A percentile compares a stretch with the other conserved stretches of the same genome.
Evolutionary conservation across 2,329 filamentous ascomycete genomes (phyloP).

Genomic region (Fusarium torreyae): DNA sequence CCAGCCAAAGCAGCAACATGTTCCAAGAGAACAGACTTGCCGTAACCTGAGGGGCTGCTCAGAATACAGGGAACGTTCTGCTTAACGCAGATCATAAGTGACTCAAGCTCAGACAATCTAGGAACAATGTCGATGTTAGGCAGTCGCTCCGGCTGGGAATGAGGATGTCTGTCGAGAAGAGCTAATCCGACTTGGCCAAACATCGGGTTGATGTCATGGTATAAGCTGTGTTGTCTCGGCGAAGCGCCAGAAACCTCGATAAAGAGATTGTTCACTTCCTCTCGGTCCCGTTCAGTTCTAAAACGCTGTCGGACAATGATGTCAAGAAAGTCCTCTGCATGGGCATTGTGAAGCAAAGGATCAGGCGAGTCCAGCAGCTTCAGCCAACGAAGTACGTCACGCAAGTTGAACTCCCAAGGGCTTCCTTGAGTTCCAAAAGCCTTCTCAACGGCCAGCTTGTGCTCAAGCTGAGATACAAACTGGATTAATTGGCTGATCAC

Average conservation of each 20-base stretch:
- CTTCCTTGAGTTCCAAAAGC: constrained; percentile 75
- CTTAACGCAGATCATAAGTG: constrained; percentile 87
- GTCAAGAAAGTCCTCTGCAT: constrained; percentile 81
- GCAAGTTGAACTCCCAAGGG: constrained; percentile 96
- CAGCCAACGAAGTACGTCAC: constrained; percentile 91
- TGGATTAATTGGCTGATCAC: constrained; percentile 78
- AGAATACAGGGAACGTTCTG: constrained; percentile 91
- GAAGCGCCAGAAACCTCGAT: constrained; percentile 70
- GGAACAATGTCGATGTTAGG: constrained; percentile 66
- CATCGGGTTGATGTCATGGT: constrained; percentile 76
- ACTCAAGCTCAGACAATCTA: constrained; percentile 83
- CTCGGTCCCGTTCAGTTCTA: constrained; percentile 78
- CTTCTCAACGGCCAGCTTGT: constrained; percentile 73
- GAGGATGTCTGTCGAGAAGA: constrained; percentile 72
- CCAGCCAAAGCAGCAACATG: constrained; percentile 86
- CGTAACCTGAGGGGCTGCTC: constrained; percentile 86
- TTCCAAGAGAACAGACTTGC: constrained; percentile 86
- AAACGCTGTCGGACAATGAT: constrained; percentile 92
- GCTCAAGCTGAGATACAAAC: constrained; percentile 86
- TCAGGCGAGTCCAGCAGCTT: constrained; percentile 70
- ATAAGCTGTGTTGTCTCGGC: constrained; percentile 74
- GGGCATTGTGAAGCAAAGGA: constrained; percentile 72
- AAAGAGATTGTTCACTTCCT: constrained; percentile 77
- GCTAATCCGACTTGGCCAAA: constrained; percentile 87
- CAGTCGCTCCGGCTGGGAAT: constrained; percentile 67